Conservation (phyloP, 2,329 filamentous ascomycete genomes). For the Grosmannia penicillata region DNA sequence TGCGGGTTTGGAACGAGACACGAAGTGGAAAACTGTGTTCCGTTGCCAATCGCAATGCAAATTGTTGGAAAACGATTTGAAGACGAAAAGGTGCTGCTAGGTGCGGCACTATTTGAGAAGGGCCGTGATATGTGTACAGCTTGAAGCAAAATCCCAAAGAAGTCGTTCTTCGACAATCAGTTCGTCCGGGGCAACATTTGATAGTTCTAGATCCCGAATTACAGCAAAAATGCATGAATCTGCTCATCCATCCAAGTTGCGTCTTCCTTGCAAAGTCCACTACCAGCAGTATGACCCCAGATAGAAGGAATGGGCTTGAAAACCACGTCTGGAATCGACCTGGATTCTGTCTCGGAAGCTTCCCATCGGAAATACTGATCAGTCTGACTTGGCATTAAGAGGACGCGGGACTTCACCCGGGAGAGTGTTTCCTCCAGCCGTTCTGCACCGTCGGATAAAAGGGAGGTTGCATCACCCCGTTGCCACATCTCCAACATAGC, state of each 20-base stretch:
- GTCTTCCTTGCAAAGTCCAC: slow-evolving; percentile 4
- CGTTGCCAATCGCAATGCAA: slow-evolving; percentile 18
- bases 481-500: slow-evolving; percentile 60
- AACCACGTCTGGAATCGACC: slow-evolving; percentile 11
- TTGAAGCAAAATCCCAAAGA: no score
- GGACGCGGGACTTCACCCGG: slow-evolving; percentile 54
- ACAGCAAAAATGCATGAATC: background rate
- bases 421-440: slow-evolving; percentile 51
- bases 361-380: slow-evolving; percentile 75
- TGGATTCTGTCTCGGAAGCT: slow-evolving; percentile 61
- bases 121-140: slow-evolving; percentile 12
- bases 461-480: slow-evolving; percentile 46
- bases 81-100: slow-evolving; percentile 15
- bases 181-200: no score
- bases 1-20: slow-evolving; percentile 16
- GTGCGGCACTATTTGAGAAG: slow-evolving; percentile 16
- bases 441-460: slow-evolving; percentile 34
- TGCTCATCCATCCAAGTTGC: slow-evolving; percentile 3
- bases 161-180: no score
- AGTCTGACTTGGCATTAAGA: slow-evolving; percentile 58
- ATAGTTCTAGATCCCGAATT: no score
- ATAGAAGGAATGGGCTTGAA: slow-evolving; percentile 6
- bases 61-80: slow-evolving; percentile 16
- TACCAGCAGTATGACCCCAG: slow-evolving; percentile 11
- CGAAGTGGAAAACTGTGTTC: slow-evolving; percentile 8